Base-by-base conservation (phyloP, 1,284 basidiomycete species). In the Chalciporus sp. region DNA sequence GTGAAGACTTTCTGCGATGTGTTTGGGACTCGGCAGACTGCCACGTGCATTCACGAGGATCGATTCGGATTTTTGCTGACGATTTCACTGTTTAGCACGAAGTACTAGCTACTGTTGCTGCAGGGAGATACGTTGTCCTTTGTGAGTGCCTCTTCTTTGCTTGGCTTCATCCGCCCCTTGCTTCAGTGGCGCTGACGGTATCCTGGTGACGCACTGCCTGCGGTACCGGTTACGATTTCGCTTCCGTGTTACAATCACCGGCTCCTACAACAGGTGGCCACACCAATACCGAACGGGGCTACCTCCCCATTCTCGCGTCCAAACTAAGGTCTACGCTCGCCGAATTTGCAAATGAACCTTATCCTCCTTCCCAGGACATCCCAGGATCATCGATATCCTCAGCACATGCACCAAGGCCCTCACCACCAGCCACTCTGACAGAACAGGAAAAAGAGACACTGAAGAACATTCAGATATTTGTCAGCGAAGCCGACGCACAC, bases 201-300 rank as follows among this genome's bases (percentile, higher is more conserved):
- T 47, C 29, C 29, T 31, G 29, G 10, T 33, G 31, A 14, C 41
- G 35, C 16, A 28, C 16, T 43, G 41, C 46, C 49, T 35, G 33
- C 58, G 65, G 58, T 54, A 20, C 58, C 65, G 65, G 55, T 29
- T 41, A 44, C 51, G 42, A 43, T 39, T 37, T 33, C 49, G 26
- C 52, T 47, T 47, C 42, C 42, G 50, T 44, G 45, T 42, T 31
- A 16, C 29, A 23, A 53, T 56, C 52, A 52, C 51, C 52, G 53
- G 55, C 9, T 17, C 35, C 35, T 37, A 10, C 41, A 14, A 28
- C 39, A 86, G 85, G 84, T 65, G 86, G 89, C 26, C 90, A 95
- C 73, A 88, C 90, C 23, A 94, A 94, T 74, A 93, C 92, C 27
- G 93, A 95, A 75, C 86, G 93, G 29, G 90, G 90, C 0, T 95